Evolutionary conservation across 345 rosid species (phyloP).

Genomic region (Nephelium lappaceum): DNA sequence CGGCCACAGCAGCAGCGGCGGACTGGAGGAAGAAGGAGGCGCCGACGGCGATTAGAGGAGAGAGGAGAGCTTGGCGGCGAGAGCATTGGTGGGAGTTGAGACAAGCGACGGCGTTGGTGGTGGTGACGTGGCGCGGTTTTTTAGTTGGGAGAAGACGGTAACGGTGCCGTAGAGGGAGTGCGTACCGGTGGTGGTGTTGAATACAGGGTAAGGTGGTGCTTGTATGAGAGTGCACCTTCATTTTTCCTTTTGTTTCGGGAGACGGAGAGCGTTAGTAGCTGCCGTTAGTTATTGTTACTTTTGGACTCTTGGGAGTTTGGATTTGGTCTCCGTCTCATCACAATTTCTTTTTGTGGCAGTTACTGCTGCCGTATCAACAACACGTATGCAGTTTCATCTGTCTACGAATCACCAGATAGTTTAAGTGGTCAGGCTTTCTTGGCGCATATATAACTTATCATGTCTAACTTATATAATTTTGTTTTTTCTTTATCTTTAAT

Average conservation of each 20-base stretch:
- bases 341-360: too few species aligned
- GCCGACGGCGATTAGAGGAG: slow-evolving; percentile 45
- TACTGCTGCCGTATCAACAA: too few species aligned
- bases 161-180: not conserved
- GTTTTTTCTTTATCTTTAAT: too few species aligned
- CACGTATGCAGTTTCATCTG: too few species aligned
- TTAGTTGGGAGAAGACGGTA: not conserved
- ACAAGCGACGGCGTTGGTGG: not conserved
- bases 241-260: not conserved
- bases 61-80: slow-evolving; percentile 46
- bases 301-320: too few species aligned
- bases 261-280: not conserved
- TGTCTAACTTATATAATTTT: too few species aligned
- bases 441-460: too few species aligned
- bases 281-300: not conserved
- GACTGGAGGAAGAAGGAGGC: slow-evolving; percentile 23
- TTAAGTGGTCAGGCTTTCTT: too few species aligned
- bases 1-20: slow-evolving; percentile 25
- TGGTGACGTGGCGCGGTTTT: slow-evolving; percentile 20
- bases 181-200: not conserved
- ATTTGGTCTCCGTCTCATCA: too few species aligned
- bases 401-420: too few species aligned
- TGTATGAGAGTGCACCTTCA: slow-evolving; percentile 1
- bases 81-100: slow-evolving; percentile 4
- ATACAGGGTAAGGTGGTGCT: not conserved